Evolutionary conservation across 495 filamentous ascomycete genomes (phyloP).

Genomic region (Penicillium alfredii): DNA sequence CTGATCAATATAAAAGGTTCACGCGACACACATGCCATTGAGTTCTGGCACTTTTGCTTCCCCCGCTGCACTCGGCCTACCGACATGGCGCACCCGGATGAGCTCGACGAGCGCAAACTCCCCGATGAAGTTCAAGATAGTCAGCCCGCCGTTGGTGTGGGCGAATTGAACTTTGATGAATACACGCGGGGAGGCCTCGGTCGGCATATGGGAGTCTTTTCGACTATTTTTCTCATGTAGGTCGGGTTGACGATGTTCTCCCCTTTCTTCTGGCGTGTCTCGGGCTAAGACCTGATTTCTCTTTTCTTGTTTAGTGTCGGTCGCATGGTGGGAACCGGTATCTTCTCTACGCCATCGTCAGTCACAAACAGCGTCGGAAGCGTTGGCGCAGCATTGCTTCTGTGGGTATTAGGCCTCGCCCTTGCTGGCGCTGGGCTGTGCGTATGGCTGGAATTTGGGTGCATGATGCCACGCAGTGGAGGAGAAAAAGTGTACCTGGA

Average conservation of each 20-base stretch:
- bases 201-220: conserved; percentile 35
- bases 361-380: conserved; percentile 59
- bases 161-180: conserved; percentile 9
- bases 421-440: conserved; percentile 53
- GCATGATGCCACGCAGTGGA: conserved; percentile 60
- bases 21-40: no score
- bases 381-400: conserved; percentile 52
- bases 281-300: neutral
- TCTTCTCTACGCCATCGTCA: conserved; percentile 63
- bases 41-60: no score
- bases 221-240: conserved; percentile 42
- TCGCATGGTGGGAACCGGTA: conserved; percentile 65
- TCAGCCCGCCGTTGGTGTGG: no score
- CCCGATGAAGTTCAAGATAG: no score
- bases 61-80: no score
- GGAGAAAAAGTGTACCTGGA: conserved; percentile 71
- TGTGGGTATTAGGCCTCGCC: conserved; percentile 59
- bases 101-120: no score
- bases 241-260: no score
- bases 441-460: conserved; percentile 60
- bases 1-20: no score
- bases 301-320: conserved; percentile 33
- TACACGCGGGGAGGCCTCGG: conserved; percentile 14
- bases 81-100: no score
- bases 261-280: no score